Conservation (phyloP, 2,329 filamentous ascomycete genomes). For the Arthrobotrys musiformis region DNA sequence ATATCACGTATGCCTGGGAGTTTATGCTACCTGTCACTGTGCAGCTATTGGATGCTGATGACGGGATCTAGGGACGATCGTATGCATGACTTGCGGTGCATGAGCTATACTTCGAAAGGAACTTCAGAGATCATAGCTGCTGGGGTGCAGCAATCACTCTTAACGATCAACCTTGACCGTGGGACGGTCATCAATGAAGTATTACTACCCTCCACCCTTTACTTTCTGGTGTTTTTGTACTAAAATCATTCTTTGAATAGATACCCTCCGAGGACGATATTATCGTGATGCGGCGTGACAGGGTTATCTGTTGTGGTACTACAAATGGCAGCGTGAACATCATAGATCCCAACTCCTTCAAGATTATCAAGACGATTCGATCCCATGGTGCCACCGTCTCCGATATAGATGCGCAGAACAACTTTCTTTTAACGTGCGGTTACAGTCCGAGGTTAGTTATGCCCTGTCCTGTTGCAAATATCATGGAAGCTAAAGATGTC, state of each 20-base stretch:
- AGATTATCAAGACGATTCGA: slow-evolving; percentile 81
- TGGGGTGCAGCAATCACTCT: slow-evolving; percentile 86
- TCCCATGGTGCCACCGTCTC: slow-evolving; percentile 86
- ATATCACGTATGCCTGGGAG: slow-evolving; percentile 72
- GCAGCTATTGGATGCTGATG: background rate
- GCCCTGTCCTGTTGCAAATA: background rate
- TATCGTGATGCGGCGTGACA: slow-evolving; percentile 87
- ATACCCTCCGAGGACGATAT: slow-evolving; percentile 80
- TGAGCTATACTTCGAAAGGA: slow-evolving; percentile 91
- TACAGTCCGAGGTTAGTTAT: slow-evolving; percentile 78
- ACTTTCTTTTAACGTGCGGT: slow-evolving; percentile 94
- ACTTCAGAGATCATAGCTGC: slow-evolving; percentile 82
- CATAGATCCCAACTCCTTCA: slow-evolving; percentile 80
- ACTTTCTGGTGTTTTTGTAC: background rate
- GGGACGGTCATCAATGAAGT: slow-evolving; percentile 77
- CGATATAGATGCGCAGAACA: slow-evolving; percentile 96
- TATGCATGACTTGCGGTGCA: slow-evolving; percentile 88
- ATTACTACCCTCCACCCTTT: slow-evolving; percentile 36
- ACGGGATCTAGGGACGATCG: slow-evolving; percentile 66
- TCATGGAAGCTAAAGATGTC: background rate
- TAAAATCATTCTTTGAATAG: slow-evolving; percentile 62
- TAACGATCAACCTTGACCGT: slow-evolving; percentile 77
- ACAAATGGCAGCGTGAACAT: slow-evolving; percentile 84
- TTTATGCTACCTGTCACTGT: background rate
- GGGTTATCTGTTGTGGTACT: slow-evolving; percentile 92